These are phyloP conservation scores for Blastomyces silverae DNA, from an alignment of 2,329 filamentous ascomycete genomes.

Conservation along the genomic window DNA sequence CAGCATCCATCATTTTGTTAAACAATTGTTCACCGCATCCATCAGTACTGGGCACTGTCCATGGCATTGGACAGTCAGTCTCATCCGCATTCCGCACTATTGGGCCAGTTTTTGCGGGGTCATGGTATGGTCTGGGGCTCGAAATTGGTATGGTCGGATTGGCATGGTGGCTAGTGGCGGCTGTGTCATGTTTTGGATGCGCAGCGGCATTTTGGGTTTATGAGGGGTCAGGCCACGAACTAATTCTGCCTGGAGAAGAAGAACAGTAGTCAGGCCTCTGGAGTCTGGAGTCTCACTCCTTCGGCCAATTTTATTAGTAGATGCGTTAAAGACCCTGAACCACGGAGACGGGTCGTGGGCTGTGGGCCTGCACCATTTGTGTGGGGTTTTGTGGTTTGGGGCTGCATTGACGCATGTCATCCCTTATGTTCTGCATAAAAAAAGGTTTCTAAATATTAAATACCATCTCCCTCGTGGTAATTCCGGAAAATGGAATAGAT, in stretches of 20 bases:
- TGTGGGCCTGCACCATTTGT: background rate
- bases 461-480: no score
- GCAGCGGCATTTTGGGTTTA: conserved; percentile 55
- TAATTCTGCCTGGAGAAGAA: conserved; percentile 36
- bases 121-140: conserved; percentile 51
- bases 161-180: conserved; percentile 52
- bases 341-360: background rate
- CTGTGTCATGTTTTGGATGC: conserved; percentile 52
- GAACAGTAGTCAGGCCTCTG: conserved; percentile 26
- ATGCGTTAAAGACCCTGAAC: background rate
- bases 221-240: conserved; percentile 60
- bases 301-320: background rate
- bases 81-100: conserved; percentile 51
- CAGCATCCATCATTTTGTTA: conserved; percentile 52
- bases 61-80: conserved; percentile 53
- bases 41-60: conserved; percentile 53
- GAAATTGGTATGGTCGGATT: conserved; percentile 50
- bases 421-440: background rate
- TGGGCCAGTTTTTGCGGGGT: conserved; percentile 51
- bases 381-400: background rate
- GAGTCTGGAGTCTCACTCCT: background rate
- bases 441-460: no score
- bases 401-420: background rate
- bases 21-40: conserved; percentile 57
- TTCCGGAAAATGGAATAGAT: no score